A percentile compares a stretch with the other conserved stretches of the same genome.
Conservation (phyloP, 768 basidiomycete genomes). For the Vararia minispora region DNA sequence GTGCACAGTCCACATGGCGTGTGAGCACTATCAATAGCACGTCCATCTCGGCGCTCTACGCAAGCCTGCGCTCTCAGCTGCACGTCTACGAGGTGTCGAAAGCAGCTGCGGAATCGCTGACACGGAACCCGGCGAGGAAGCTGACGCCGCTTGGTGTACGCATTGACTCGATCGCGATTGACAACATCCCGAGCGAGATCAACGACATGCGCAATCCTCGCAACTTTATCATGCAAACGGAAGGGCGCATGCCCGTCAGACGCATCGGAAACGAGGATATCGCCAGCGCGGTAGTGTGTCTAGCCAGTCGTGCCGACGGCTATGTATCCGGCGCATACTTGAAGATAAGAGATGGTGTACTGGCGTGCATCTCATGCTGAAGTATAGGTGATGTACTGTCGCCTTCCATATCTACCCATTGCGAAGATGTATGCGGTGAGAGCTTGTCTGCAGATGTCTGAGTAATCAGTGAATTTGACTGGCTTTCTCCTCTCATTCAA, state of each 20-base stretch:
- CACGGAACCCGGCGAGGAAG: slow-evolving; percentile 13
- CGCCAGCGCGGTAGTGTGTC: slow-evolving; percentile 10
- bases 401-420: too few species aligned
- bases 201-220: slow-evolving; percentile 10
- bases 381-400: too few species aligned
- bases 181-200: slow-evolving; percentile 12
- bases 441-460: too few species aligned
- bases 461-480: too few species aligned
- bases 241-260: slow-evolving; percentile 8
- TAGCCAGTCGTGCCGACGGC: slow-evolving; percentile 10
- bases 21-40: slow-evolving; percentile 12
- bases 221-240: slow-evolving; percentile 10
- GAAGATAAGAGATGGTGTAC: too few species aligned
- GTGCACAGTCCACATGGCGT: too few species aligned
- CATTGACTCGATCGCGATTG: slow-evolving; percentile 13
- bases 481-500: too few species aligned
- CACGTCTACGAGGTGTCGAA: slow-evolving; percentile 12
- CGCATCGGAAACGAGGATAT: slow-evolving; percentile 11
- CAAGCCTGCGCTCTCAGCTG: slow-evolving; percentile 2
- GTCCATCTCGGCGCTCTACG: slow-evolving; percentile 12
- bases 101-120: slow-evolving; percentile 11
- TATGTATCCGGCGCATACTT: slow-evolving; percentile 10
- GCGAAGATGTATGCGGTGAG: too few species aligned
- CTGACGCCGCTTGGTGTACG: slow-evolving; percentile 13
- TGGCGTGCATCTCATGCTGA: too few species aligned